phyloP scores from a whole-genome alignment of 441 rosid species.

The Mallotus japonicus region DNA sequence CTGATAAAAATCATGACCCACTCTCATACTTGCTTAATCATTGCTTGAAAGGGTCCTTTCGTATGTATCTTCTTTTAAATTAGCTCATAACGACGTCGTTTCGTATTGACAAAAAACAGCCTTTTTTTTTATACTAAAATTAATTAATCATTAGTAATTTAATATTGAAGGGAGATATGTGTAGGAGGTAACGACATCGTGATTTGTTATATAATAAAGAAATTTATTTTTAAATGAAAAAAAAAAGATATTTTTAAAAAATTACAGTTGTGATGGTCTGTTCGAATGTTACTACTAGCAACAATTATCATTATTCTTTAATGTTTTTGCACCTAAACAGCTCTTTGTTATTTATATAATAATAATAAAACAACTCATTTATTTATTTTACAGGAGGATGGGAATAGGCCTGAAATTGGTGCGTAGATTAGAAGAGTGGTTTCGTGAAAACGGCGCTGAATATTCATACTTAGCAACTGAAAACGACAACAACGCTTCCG shows the following conservation, averaged over 20 bases:
- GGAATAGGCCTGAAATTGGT: slow-evolving; percentile 83
- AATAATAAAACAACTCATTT: neutral
- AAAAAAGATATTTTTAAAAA: too few species aligned
- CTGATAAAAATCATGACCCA: neutral
- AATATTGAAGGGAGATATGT: too few species aligned
- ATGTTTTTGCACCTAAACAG: neutral
- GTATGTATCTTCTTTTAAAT: neutral
- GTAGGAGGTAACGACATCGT: too few species aligned
- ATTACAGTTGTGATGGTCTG: too few species aligned
- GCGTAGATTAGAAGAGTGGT: slow-evolving; percentile 68
- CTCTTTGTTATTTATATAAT: neutral
- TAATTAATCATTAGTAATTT: neutral
- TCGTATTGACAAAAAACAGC: neutral
- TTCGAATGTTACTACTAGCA: too few species aligned
- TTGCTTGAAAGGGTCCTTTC: slow-evolving; percentile 1
- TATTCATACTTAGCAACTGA: slow-evolving; percentile 93
- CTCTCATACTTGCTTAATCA: neutral
- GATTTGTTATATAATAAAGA: too few species aligned
- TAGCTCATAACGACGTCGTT: neutral
- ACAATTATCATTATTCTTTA: too few species aligned
- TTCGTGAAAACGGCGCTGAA: slow-evolving; percentile 77
- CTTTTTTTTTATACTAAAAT: neutral
- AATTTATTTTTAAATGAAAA: too few species aligned
- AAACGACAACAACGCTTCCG: slow-evolving; percentile 79
- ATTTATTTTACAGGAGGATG: slow-evolving; percentile 54